These are phyloP conservation scores for Phytophthora pluvialis DNA, from an alignment of 352 stramenopile genomes.

Conservation along the genomic window DNA sequence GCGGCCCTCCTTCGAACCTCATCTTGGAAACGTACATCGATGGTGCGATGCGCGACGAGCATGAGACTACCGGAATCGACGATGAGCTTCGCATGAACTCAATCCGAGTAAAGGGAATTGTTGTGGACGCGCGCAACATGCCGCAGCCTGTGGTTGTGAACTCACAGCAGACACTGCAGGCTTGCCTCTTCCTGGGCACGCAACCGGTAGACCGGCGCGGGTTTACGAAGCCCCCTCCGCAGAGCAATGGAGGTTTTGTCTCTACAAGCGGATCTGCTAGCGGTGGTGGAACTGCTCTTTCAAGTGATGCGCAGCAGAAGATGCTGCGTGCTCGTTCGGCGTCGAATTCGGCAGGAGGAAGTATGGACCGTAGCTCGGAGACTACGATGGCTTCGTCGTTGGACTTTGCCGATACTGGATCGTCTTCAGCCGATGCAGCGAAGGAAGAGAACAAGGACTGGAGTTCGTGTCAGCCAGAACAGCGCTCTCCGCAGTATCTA, in stretches of 20 bases:
- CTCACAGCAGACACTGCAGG: conserved; percentile 87
- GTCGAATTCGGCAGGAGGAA: conserved; percentile 51
- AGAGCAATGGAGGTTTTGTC: conserved; percentile 88
- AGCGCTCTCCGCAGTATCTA: conserved; percentile 76
- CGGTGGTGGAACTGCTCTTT: conserved; percentile 45
- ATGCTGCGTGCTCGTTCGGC: conserved; percentile 59
- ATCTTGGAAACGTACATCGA: conserved; percentile 91
- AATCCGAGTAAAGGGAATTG: conserved; percentile 87
- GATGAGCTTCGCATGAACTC: conserved; percentile 88
- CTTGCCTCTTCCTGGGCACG: conserved; percentile 85
- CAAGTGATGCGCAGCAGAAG: conserved; percentile 66
- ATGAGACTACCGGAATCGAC: conserved; percentile 75
- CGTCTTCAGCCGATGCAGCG: conserved; percentile 57
- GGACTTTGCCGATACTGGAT: conserved; percentile 72
- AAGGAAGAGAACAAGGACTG: conserved; percentile 91
- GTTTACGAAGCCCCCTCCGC: conserved; percentile 86
- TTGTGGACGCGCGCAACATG: conserved; percentile 89
- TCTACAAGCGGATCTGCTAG: conserved; percentile 47
- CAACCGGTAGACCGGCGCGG: conserved; percentile 86
- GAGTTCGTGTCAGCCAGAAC: conserved; percentile 87
- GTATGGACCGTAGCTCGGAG: conserved; percentile 75
- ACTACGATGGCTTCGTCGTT: conserved; percentile 48
- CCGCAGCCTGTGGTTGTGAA: conserved; percentile 88
- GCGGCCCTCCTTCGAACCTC: conserved; percentile 82
- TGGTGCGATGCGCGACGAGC: conserved; percentile 76